A percentile compares a stretch with the other conserved stretches of the same genome.
phyloP scores from a whole-genome alignment of 257 asterid species.

The Buddleja alternifolia region DNA sequence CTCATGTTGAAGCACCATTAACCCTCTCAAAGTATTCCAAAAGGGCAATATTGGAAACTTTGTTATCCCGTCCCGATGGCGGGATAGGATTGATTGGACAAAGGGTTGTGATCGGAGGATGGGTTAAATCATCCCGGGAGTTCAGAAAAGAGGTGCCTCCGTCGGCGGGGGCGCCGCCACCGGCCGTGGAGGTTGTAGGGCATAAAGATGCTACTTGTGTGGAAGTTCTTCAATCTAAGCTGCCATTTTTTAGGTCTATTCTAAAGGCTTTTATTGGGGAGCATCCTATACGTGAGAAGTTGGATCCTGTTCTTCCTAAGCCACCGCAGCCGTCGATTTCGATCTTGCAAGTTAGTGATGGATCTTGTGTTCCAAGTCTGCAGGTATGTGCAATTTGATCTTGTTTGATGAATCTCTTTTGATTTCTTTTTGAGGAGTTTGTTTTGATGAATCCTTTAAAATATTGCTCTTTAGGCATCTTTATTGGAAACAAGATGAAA shows the following conservation, averaged over 20 bases:
- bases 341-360: slow-evolving; percentile 68
- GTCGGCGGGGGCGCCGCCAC: slow-evolving; percentile 5
- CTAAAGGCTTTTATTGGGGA: slow-evolving; percentile 67
- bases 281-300: slow-evolving; percentile 48
- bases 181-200: slow-evolving; percentile 21
- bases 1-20: slow-evolving; percentile 38
- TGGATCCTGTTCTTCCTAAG: slow-evolving; percentile 48
- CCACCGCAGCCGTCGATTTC: slow-evolving; percentile 61
- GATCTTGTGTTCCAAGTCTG: slow-evolving; percentile 67
- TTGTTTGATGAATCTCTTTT: too few species aligned
- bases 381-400: slow-evolving; percentile 43
- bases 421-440: too few species aligned
- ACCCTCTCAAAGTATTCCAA: slow-evolving; percentile 56
- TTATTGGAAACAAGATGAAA: too few species aligned
- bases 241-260: slow-evolving; percentile 63
- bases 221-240: slow-evolving; percentile 61
- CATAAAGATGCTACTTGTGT: slow-evolving; percentile 60
- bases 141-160: slow-evolving; percentile 45
- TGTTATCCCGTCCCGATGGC: slow-evolving; percentile 56
- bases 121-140: slow-evolving; percentile 87
- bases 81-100: slow-evolving; percentile 60
- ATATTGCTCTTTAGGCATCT: neutral
- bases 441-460: too few species aligned
- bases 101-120: slow-evolving; percentile 76
- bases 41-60: slow-evolving; percentile 60